phyloP scores from a whole-genome alignment of 2,329 filamentous ascomycete genomes.

The Alternaria arbusti region DNA sequence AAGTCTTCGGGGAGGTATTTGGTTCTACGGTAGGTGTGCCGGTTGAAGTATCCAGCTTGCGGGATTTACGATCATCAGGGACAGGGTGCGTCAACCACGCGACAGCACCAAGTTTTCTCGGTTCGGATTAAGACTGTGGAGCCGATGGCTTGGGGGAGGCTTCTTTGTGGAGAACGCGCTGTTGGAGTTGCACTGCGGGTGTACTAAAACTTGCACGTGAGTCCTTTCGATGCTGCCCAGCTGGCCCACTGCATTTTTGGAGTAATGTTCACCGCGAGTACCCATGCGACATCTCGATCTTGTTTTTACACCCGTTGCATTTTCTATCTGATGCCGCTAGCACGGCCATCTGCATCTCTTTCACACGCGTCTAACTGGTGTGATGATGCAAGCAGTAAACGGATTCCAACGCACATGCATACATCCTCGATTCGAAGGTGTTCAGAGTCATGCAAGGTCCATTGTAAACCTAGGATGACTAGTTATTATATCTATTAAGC shows the following conservation, averaged over 20 bases:
- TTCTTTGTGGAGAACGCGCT: constrained; percentile 8
- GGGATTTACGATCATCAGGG: constrained; percentile 3
- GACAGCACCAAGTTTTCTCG: constrained; percentile 1
- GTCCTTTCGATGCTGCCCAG: neutral
- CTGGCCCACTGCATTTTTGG: neutral
- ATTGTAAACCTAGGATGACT: neutral
- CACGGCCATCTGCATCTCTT: neutral
- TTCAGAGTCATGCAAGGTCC: neutral
- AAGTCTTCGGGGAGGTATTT: neutral
- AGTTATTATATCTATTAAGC: neutral
- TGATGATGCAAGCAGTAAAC: neutral
- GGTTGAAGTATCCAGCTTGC: neutral
- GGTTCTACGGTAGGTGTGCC: neutral
- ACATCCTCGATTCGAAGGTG: neutral
- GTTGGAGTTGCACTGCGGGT: neutral
- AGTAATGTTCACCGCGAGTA: neutral
- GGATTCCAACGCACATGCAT: neutral
- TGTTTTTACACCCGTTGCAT: neutral
- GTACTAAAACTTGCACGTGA: neutral
- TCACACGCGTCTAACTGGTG: neutral
- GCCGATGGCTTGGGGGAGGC: neutral
- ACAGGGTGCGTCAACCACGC: neutral
- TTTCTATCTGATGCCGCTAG: neutral
- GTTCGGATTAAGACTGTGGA: constrained; percentile 3
- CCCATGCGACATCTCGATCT: neutral